Percentiles rank a stretch among this genome's conserved stretches.
Conservation (phyloP, 345 rosid genomes). For the Lepidium aucheri region DNA sequence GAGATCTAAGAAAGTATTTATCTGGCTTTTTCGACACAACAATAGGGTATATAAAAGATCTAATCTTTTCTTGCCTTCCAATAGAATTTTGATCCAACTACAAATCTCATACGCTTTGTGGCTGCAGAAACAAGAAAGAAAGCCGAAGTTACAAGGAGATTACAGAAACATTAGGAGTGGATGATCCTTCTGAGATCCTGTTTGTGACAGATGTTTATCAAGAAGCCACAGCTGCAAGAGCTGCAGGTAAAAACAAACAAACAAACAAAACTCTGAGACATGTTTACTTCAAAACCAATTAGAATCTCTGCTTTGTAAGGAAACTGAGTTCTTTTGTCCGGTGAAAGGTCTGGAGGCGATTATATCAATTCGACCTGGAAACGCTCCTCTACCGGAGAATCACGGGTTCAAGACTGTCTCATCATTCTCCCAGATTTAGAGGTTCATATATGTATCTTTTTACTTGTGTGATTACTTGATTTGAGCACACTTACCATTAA, state of each 20-base stretch:
- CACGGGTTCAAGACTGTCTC: constrained; percentile 60
- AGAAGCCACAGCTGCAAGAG: constrained; percentile 88
- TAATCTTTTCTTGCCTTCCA: not conserved
- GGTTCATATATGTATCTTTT: not conserved
- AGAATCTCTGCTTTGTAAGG: not conserved
- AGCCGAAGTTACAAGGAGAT: constrained; percentile 68
- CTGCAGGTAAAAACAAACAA: constrained; percentile 51
- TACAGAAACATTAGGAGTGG: constrained; percentile 64
- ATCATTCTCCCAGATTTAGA: constrained; percentile 52
- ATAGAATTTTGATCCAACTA: not conserved
- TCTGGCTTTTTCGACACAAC: constrained; percentile 81
- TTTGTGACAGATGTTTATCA: constrained; percentile 76
- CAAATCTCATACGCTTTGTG: not conserved
- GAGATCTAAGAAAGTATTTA: constrained; percentile 76
- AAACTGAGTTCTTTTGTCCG: not conserved
- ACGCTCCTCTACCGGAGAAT: constrained; percentile 50
- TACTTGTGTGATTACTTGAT: not conserved
- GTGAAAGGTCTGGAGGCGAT: constrained; percentile 47
- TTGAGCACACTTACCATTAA: constrained; percentile 5
- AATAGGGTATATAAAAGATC: constrained; percentile 51
- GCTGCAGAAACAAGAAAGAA: constrained; percentile 75
- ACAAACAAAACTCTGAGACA: not conserved
- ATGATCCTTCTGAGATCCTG: constrained; percentile 69
- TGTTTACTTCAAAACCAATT: constrained; percentile 1
- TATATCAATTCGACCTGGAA: constrained; percentile 67